Base-by-base conservation (phyloP, 768 basidiomycete species). In the Hypsizygus marmoreus region DNA sequence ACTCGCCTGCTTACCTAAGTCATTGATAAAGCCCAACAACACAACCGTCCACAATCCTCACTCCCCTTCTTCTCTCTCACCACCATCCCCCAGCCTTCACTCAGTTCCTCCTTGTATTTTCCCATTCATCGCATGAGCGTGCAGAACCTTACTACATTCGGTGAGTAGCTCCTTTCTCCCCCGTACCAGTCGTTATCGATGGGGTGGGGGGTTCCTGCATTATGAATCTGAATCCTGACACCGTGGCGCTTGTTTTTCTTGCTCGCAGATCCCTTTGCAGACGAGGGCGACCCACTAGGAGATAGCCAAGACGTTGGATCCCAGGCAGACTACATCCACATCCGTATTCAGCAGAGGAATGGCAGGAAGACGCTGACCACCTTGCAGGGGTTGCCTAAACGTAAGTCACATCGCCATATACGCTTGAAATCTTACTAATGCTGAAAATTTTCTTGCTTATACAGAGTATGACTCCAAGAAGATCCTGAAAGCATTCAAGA, bases 281-380 rank as follows among this genome's bases (percentile, higher is more conserved):
- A 94, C 72, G 89, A 91, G 71, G 88, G 84, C 61, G 90, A 91
- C 70, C 84, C 85, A 63, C 86, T 91, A 63, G 82, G 73, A 65
- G 76, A 76, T 61, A 78, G 66, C 62, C 71, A 84, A 59, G 84
- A 89, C 76, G 87, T 91, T 61, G 88, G 87, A 56, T 86, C 88
- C 54, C 82, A 84, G 66, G 71, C 82, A 61, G 83, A 91, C 66
- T 86, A 91, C 68, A 89, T 95, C 66, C 92, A 95, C 68, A 90
- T 95, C 64, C 92, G 97, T 75, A 90, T 99, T 61, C 97, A 99
- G 70, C 97, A 99, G 72, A 83, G 97, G 64, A 99, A 98, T 81
- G 97, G 97, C 52, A 82, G 97, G 63, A 99, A 99, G 80, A 97
- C 94, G 51, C 71, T 97, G 76, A 99, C 97, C 31, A 99, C 95